A percentile compares a stretch with the other conserved stretches of the same genome.
phyloP scores from a whole-genome alignment of 2,329 filamentous ascomycete genomes.

The Colletotrichum siamense region DNA sequence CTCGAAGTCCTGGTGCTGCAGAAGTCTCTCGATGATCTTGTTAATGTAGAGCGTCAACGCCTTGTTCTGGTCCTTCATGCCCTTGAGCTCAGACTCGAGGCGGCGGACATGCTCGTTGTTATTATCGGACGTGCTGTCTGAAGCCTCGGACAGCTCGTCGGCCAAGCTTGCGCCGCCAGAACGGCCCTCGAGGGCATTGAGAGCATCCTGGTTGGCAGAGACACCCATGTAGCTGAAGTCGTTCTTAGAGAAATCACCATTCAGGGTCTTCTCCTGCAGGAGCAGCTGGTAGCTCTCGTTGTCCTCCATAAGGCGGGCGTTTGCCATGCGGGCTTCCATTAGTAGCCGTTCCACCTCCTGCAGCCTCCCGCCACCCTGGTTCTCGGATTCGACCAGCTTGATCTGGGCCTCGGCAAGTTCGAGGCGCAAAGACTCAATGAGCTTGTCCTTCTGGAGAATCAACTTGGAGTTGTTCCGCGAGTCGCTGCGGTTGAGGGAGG shows the following conservation, averaged over 20 bases:
- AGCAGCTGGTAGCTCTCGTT: conserved; percentile 98
- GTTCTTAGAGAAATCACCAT: conserved; percentile 86
- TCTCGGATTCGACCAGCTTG: conserved; percentile 93
- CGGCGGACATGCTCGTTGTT: conserved; percentile 68
- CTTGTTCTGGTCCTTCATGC: conserved; percentile 92
- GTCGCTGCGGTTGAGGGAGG: conserved; percentile 84
- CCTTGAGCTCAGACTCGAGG: conserved; percentile 79
- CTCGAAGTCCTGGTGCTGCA: conserved; percentile 95
- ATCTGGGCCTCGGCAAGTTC: conserved; percentile 96
- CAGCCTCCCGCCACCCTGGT: conserved; percentile 84
- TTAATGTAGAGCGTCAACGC: conserved; percentile 97
- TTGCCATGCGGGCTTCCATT: conserved; percentile 93
- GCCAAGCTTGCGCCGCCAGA: conserved; percentile 67
- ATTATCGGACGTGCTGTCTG: conserved; percentile 50
- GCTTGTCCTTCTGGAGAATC: conserved; percentile 92
- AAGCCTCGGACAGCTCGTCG: conserved; percentile 82
- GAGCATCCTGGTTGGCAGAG: conserved; percentile 67
- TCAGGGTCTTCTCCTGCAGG: conserved; percentile 92
- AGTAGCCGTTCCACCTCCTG: conserved; percentile 90
- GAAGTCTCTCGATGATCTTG: conserved; percentile 94
- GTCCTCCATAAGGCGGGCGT: conserved; percentile 95
- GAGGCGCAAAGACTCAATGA: conserved; percentile 90
- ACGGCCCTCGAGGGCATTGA: conserved; percentile 68
- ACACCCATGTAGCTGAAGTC: conserved; percentile 75
- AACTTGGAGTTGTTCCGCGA: conserved; percentile 90